Conservation (phyloP, 2,329 filamentous ascomycete species). For the Dactylonectria macrodidyma region DNA sequence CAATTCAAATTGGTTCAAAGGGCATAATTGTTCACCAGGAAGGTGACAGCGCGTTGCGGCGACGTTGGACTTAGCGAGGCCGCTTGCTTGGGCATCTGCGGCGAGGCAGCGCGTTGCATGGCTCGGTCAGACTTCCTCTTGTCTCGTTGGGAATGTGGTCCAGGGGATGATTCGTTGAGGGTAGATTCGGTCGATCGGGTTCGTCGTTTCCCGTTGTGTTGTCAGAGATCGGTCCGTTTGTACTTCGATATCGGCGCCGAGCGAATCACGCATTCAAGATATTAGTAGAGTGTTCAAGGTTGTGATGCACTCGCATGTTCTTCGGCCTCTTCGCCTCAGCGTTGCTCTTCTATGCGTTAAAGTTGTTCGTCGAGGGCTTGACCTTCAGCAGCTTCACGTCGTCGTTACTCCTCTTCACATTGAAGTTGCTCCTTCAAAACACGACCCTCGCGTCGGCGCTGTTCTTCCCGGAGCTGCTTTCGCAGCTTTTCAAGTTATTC, state of each 20-base stretch:
- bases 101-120: no score
- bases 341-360: constrained; percentile 29
- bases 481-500: constrained; percentile 17
- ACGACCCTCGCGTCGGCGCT: constrained; percentile 17
- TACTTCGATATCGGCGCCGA: constrained; percentile 50
- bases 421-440: constrained; percentile 33
- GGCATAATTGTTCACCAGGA: no score
- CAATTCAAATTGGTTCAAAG: no score
- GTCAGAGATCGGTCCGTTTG: constrained; percentile 51
- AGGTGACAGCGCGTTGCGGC: no score
- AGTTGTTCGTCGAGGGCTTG: constrained; percentile 19
- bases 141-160: constrained; percentile 49
- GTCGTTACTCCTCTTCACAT: no score
- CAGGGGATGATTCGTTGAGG: constrained; percentile 55
- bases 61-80: no score
- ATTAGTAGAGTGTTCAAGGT: constrained; percentile 45
- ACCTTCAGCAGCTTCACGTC: constrained; percentile 4
- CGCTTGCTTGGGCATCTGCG: no score
- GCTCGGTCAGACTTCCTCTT: constrained; percentile 50
- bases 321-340: constrained; percentile 48
- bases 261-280: constrained; percentile 53
- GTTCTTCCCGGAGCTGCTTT: constrained; percentile 14
- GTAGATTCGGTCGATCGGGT: constrained; percentile 51
- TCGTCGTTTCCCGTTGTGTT: constrained; percentile 53
- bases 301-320: constrained; percentile 36